Conservation (phyloP, 345 rosid species). For the Carallia pectinifolia region DNA sequence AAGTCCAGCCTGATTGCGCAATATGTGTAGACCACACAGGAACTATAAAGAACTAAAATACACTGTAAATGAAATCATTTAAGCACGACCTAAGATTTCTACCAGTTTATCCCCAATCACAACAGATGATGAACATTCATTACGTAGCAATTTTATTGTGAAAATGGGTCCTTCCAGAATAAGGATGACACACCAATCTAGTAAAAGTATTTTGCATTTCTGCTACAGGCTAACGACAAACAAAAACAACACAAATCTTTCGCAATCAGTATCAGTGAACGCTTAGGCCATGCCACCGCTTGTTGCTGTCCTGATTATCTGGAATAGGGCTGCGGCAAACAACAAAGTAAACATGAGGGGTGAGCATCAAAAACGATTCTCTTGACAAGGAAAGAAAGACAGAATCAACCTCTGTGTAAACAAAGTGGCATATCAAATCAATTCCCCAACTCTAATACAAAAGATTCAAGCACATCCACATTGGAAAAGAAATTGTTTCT, state of each 20-base stretch:
- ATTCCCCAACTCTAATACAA: too few species aligned
- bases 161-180: not conserved
- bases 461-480: too few species aligned
- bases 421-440: too few species aligned
- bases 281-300: slow-evolving; percentile 21
- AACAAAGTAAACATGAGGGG: slow-evolving; percentile 2
- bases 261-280: not conserved
- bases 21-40: too few species aligned
- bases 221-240: not conserved
- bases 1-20: too few species aligned
- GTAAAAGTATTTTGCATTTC: not conserved
- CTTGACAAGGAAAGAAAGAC: too few species aligned
- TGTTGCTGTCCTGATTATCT: slow-evolving; percentile 86
- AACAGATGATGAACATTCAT: not conserved
- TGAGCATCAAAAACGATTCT: not conserved
- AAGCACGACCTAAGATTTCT: not conserved
- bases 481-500: too few species aligned
- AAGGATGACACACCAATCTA: not conserved
- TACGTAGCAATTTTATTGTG: not conserved
- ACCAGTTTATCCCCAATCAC: not conserved
- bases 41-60: not conserved
- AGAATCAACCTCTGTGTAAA: too few species aligned
- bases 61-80: not conserved
- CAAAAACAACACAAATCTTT: not conserved
- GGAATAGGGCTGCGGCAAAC: slow-evolving; percentile 62